Base-by-base conservation (phyloP, 345 rosid genomes). In the Lepidium aucheri region DNA sequence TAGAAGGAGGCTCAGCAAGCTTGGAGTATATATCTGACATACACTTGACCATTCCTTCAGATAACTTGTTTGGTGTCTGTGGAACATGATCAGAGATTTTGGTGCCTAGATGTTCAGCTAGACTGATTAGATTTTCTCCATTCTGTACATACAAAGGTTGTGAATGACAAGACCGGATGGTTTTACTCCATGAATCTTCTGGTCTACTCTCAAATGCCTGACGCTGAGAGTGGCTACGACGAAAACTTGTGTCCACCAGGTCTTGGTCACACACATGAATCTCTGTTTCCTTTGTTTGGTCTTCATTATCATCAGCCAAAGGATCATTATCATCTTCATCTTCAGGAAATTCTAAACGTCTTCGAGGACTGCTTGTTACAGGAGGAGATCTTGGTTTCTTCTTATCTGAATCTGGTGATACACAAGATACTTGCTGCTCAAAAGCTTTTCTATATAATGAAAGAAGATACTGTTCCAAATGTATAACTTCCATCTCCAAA, bases 21-120 rank as follows among this genome's bases (percentile, higher is more conserved):
- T 88, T 94, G 87, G 85, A 83, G 73, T 83, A 90, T 63, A 94
- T 87, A 20, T 83, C 84, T 42, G 97, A 82, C 95, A 94, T 88
- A 81, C 91, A 88, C 82, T 83, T 86, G 61, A 94, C 67, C 97
- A 94, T 94, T 63, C 88, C 97, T 81, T 94, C 96, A n/a, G 97
- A 84, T 46, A 94, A 78, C 79, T 83, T 88, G 88, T 88, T 90
- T 13, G 97, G 93, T 20, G 91, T 81, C 72, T 88, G 95, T 50
- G 88, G 90, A 72, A 90, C 82, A 60, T 94, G 99, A 77, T 94
- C 99, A 7, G 95, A 90, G 52, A 88, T 81, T 16, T 83, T 77
- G 34, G 95, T 88, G 5, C 99, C 99, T 0, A 94, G 91, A 81
- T 88, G 94, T 81, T 94, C 96, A 5, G 97, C 99, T 69, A 94